Evolutionary conservation across 768 basidiomycete genomes (phyloP), one percentile per base, ranked within the genome.

Genomic region (Pisolithus albus): DNA sequence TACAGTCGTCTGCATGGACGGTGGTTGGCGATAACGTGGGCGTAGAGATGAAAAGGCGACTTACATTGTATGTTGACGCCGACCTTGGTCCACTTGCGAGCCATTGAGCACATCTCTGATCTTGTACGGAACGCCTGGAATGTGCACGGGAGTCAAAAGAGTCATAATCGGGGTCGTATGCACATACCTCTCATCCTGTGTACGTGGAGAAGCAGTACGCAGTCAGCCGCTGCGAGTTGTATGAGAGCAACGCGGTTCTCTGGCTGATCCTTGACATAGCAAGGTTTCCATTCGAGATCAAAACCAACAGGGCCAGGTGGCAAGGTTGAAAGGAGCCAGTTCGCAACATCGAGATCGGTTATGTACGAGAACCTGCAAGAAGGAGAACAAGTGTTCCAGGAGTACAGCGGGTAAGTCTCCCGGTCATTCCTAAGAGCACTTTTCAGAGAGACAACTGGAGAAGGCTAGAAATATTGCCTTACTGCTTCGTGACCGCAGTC

Each of bases 241-340:
- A 34, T 11, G 34, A 34, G 74, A 3, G 89, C 81, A 18, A 87
- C 82, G 21, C 75, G 84, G 60, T 90, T 86, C 64, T 83, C 77
- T 24, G 67, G 59, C 23, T 66, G 61, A 18, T 83, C 80, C 60
- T 79, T 82, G 43, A 57, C 55, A 58, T 68, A 81, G 18, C 60
- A 79, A 0, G 89, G 89, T 53, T 76, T 80, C 88, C 89, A 91
- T 66, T 92, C 89, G 36, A 88, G 71, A 61, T 92, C 89, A 56
- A 91, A 82, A 24, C 89, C 89, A 46, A 78, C 39, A 13, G 61
- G 63, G 3, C 67, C 68, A 23, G 39, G 51, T 7, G 59, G 58
- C n/a, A 68, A 45, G 6, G 18, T 4, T 36, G 57, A 50, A 26
- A 68, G 60, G 13, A 40, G 44, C 15, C 21, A 21, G 19, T 68